Conservation (phyloP, 2,329 filamentous ascomycete genomes). For the Thielaviopsis ethacetica region DNA sequence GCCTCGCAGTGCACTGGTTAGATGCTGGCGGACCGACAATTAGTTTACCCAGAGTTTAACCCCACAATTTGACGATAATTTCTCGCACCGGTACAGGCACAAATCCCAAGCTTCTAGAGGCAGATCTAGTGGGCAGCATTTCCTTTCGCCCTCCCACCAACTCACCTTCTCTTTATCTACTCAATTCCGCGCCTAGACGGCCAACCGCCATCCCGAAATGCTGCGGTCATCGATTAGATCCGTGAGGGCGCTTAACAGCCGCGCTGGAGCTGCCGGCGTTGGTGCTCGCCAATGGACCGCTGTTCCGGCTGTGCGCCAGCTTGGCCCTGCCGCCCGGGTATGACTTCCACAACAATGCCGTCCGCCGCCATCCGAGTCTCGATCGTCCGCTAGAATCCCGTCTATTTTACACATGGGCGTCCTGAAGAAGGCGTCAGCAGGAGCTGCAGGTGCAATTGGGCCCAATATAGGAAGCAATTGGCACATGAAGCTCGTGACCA, state of each 20-base stretch:
- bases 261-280: slow-evolving; percentile 25
- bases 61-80: slow-evolving; percentile 12
- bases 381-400: slow-evolving; percentile 7
- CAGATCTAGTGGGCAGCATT: not conserved
- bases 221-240: slow-evolving; percentile 54
- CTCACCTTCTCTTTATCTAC: not conserved
- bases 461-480: slow-evolving; percentile 14
- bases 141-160: not conserved
- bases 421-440: not conserved
- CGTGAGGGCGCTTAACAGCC: slow-evolving; percentile 34
- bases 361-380: slow-evolving; percentile 10
- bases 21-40: not conserved
- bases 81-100: slow-evolving; percentile 28
- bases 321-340: slow-evolving; percentile 9
- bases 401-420: not conserved
- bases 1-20: too few relatives aligned
- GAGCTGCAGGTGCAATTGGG: not conserved
- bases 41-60: slow-evolving; percentile 27
- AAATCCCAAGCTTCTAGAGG: slow-evolving; percentile 5
- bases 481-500: slow-evolving; percentile 15
- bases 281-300: slow-evolving; percentile 32
- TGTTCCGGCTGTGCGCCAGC: slow-evolving; percentile 8
- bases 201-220: slow-evolving; percentile 30
- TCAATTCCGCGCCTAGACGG: slow-evolving; percentile 21
- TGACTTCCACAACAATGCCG: slow-evolving; percentile 5